Conservation (phyloP, 2,329 filamentous ascomycete genomes). For the Ramichloridium luteum region DNA sequence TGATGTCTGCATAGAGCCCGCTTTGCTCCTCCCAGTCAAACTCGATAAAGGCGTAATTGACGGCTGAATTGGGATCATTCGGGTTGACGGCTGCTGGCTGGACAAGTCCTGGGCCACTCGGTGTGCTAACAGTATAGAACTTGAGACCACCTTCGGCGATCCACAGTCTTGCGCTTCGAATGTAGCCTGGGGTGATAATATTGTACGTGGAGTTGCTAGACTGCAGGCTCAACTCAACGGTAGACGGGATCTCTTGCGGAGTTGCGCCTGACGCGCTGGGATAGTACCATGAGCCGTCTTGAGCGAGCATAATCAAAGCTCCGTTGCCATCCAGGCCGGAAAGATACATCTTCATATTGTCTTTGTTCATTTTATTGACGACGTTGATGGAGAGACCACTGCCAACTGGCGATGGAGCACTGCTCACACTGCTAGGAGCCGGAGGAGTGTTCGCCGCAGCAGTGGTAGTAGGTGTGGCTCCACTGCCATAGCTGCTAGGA, state of each 20-base stretch:
- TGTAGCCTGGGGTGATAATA: slow-evolving; percentile 30
- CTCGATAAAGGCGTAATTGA: slow-evolving; percentile 33
- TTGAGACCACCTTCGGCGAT: slow-evolving; percentile 32
- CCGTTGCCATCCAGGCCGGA: slow-evolving; percentile 31
- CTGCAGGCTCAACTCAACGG: slow-evolving; percentile 32
- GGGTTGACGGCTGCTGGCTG: slow-evolving; percentile 35
- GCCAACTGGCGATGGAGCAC: no score
- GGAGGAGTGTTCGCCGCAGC: no score
- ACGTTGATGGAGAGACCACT: slow-evolving; percentile 20
- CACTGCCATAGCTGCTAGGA: no score
- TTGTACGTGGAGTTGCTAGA: slow-evolving; percentile 25
- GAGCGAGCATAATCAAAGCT: slow-evolving; percentile 31
- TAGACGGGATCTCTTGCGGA: slow-evolving; percentile 26
- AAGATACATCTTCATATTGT: slow-evolving; percentile 32
- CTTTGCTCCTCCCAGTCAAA: slow-evolving; percentile 33
- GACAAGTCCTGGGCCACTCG: slow-evolving; percentile 30
- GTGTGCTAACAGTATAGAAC: slow-evolving; percentile 32
- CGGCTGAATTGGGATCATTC: slow-evolving; percentile 30
- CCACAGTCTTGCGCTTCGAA: slow-evolving; percentile 35
- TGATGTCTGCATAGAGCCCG: slow-evolving; percentile 35
- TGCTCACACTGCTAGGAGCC: no score
- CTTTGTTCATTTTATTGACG: slow-evolving; percentile 32
- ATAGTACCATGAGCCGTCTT: slow-evolving; percentile 31
- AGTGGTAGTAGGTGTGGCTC: no score
- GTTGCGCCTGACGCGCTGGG: slow-evolving; percentile 26